Evolutionary conservation across 148 eudicot genomes (phyloP).

Genomic region (Rhododendron griersonianum): DNA sequence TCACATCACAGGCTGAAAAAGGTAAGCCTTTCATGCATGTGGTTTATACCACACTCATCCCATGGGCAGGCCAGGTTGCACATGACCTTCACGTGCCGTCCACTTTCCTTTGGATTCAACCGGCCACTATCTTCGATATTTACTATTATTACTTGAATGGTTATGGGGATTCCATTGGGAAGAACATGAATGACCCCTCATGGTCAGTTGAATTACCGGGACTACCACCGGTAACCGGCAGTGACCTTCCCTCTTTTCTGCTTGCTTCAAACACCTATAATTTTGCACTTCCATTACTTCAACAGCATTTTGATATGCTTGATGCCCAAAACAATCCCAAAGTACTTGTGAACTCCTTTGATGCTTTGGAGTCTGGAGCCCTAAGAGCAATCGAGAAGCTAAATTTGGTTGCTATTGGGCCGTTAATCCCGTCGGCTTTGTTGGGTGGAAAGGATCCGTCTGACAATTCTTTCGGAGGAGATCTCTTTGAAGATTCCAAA

Average conservation of each 20-base stretch:
- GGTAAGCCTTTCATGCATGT: conserved; percentile 27
- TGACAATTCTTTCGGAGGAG: conserved; percentile 29
- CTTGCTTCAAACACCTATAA: conserved; percentile 12
- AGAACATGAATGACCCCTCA: background rate
- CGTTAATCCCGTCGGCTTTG: conserved; percentile 34
- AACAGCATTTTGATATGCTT: conserved; percentile 30
- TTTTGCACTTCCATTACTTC: conserved; percentile 5
- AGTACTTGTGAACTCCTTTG: conserved; percentile 38
- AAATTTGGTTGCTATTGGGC: conserved; percentile 35
- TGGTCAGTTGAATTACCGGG: conserved; percentile 21
- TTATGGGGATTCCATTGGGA: background rate
- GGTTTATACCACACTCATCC: conserved; percentile 28
- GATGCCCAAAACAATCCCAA: conserved; percentile 24
- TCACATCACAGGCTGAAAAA: background rate
- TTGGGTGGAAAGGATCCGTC: conserved; percentile 13
- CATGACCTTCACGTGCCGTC: conserved; percentile 30
- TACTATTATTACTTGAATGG: conserved; percentile 30
- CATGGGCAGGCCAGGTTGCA: conserved; percentile 48
- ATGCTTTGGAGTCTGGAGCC: conserved; percentile 28
- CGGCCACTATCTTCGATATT: conserved; percentile 30
- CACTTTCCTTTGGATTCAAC: conserved; percentile 32
- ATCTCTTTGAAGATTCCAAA: conserved; percentile 9
- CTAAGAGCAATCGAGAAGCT: conserved; percentile 14
- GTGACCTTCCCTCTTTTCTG: conserved; percentile 31
- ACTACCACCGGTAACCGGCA: conserved; percentile 23